Conservation (phyloP, 441 rosid genomes). For the Populus tomentosa region DNA sequence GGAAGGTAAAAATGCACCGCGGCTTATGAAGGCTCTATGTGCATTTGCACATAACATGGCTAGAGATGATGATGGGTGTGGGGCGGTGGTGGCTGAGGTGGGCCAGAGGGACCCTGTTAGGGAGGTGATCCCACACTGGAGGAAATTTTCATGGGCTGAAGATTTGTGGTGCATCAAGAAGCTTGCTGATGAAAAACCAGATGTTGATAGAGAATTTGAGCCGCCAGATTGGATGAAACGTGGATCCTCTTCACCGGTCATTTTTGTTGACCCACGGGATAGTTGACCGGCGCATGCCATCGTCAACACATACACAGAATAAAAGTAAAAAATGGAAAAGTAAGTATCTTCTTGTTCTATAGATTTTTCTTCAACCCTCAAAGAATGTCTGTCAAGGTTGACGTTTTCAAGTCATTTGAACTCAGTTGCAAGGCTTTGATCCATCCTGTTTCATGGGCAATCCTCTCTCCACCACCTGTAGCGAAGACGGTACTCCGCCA, state of each 20-base stretch:
- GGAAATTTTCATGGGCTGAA: constrained; percentile 56
- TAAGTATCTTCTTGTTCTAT: too few species aligned
- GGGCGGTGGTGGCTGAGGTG: constrained; percentile 61
- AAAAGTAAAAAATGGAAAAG: too few species aligned
- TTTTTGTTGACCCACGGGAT: constrained; percentile 81
- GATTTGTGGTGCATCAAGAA: constrained; percentile 73
- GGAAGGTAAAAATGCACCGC: constrained; percentile 49
- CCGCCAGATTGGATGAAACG: constrained; percentile 45
- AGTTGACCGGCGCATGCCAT: constrained; percentile 23
- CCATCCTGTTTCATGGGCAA: too few species aligned
- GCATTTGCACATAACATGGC: constrained; percentile 60
- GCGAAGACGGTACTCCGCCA: too few species aligned
- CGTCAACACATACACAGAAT: too few species aligned
- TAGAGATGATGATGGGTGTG: constrained; percentile 56
- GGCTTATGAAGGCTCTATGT: constrained; percentile 56
- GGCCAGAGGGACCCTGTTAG: constrained; percentile 51
- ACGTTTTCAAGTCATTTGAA: too few species aligned
- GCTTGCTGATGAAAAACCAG: constrained; percentile 15
- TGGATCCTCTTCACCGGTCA: constrained; percentile 29
- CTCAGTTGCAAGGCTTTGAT: too few species aligned
- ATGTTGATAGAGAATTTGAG: constrained; percentile 8
- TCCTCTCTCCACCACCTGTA: too few species aligned
- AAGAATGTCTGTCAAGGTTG: too few species aligned
- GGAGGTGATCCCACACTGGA: constrained; percentile 67
- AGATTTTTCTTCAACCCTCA: too few species aligned